Conservation (phyloP, 1,139 yeast genomes). For the Pichia sp. region DNA sequence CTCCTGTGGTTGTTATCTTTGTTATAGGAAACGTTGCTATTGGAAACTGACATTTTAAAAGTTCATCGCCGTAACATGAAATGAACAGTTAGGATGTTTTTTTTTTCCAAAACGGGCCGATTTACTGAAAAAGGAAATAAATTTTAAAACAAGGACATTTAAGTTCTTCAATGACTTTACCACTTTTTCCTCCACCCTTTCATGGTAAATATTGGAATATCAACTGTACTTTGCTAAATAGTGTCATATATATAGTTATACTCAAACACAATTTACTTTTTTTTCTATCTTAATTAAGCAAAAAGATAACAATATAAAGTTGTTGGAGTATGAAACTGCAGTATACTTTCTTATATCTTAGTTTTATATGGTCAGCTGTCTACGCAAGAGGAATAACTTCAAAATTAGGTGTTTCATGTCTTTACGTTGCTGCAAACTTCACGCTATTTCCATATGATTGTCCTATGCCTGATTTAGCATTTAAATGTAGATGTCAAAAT, state of each 20-base stretch:
- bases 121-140: neutral
- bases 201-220: neutral
- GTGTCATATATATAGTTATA: neutral
- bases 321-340: neutral
- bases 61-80: neutral
- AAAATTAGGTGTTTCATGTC: slow-evolving; percentile 30
- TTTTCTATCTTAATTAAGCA: neutral
- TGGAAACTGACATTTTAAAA: neutral
- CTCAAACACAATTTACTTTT: neutral
- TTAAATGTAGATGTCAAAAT: slow-evolving; percentile 28
- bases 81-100: neutral
- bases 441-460: slow-evolving; percentile 31
- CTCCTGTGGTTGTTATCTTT: slow-evolving; percentile 35
- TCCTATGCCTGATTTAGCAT: slow-evolving; percentile 25
- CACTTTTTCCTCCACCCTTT: neutral
- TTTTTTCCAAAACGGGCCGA: neutral
- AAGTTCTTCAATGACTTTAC: neutral
- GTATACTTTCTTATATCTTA: neutral
- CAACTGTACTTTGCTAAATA: neutral
- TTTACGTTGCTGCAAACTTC: slow-evolving; percentile 28
- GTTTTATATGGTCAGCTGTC: neutral
- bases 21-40: slow-evolving; percentile 8
- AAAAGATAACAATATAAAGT: neutral
- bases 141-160: neutral
- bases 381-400: slow-evolving; percentile 25